Conservation (phyloP, 192 early-diverging fungal genomes). For the Kickxella alabastrina region DNA sequence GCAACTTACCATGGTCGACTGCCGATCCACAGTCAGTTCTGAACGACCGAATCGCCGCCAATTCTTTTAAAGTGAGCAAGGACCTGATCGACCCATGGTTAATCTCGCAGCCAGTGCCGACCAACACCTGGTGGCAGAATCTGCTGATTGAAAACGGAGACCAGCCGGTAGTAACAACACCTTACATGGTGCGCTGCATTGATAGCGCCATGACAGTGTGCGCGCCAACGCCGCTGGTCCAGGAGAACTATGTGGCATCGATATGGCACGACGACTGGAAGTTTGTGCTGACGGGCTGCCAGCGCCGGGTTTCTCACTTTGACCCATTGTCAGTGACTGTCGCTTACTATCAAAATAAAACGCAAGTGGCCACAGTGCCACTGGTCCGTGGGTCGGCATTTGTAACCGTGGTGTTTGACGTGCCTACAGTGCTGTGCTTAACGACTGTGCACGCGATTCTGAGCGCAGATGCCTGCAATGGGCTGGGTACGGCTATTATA, state of each 20-base stretch:
- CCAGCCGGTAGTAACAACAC: conserved; percentile 34
- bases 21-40: not conserved
- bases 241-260: conserved; percentile 18
- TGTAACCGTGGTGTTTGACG: conserved; percentile 28
- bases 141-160: conserved; percentile 34
- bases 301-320: conserved; percentile 13
- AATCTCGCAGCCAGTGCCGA: conserved; percentile 15
- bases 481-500: conserved; percentile 20
- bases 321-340: conserved; percentile 42
- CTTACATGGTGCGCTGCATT: conserved; percentile 38
- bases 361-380: conserved; percentile 7
- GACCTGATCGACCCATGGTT: conserved; percentile 14
- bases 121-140: conserved; percentile 52
- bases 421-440: conserved; percentile 6
- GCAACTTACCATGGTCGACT: not conserved
- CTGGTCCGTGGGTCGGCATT: conserved; percentile 48
- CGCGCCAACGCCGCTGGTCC: conserved; percentile 18
- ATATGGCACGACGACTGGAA: conserved; percentile 41
- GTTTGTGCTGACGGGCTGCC: conserved; percentile 5
- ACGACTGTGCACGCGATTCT: conserved; percentile 38
- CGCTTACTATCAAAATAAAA: not conserved
- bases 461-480: conserved; percentile 1
- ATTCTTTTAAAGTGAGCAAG: not conserved
- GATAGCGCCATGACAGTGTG: conserved; percentile 11
- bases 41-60: not conserved